Base-by-base conservation (phyloP, 2,329 filamentous ascomycete genomes). In the Botrytis porri region DNA sequence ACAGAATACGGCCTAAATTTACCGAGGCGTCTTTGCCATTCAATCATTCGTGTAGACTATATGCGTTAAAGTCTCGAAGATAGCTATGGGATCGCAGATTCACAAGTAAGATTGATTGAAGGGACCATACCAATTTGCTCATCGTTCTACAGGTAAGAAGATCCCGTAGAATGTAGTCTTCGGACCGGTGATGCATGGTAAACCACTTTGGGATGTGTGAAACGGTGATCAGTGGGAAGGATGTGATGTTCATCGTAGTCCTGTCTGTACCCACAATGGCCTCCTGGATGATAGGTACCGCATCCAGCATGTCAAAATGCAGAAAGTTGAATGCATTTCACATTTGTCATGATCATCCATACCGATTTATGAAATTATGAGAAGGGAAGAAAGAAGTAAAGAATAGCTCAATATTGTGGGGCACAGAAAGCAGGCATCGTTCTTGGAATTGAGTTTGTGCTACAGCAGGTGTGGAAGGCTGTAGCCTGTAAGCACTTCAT, bases 191-290 rank as follows among this genome's bases (percentile, higher is more conserved):
- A 48, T 65, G 41, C 62, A 45, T 65, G 29, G 18, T 6, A 25
- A 64, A 35, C 39, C 20, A 22, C 4, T 64, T 64, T 64, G 62
- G 20, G 62, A 45, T 64, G 62, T 35, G 4, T 32, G 41, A 64
- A 64, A 64, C 62, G n/a, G n/a, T 48, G 62, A 64, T 64, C 62
- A 45, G 29, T 64, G 10, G 62, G 18, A 64, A 45, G 25, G 9
- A 45, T 25, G 62, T 48, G 29, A 65, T 57, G 2, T 4, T 48
- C 9, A n/a, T 16, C n/a, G 12, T 3, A 48, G 29, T 65, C 62
- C 2, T 48, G 18, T 65, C 2, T 48, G 18, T 65, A 8, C 20
- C 41, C 41, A 32, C 43, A 16, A 48, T 64, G 18, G 29, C 45
- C 29, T 48, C 62, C 41, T 48, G 41, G 29, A 65, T 48, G 18